Evolutionary conservation across 257 asterid species (phyloP), one percentile per base, ranked within the genome.

Genomic region (Ligustrum vulgare): DNA sequence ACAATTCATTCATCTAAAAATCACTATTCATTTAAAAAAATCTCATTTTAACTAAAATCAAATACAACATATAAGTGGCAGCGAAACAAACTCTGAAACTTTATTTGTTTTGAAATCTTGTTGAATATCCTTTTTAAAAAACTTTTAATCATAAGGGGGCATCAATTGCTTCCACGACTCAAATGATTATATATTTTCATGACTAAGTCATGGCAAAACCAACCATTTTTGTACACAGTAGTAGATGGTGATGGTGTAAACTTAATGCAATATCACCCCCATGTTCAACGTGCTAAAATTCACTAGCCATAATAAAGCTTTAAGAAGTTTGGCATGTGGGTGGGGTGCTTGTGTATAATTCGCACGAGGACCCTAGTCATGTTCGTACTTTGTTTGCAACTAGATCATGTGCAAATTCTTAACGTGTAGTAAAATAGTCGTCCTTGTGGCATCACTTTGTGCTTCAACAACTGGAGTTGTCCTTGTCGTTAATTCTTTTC

Each of bases 231-330:
- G 68, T 28, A 58, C 20, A 60, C 47, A n/a, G n/a, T n/a, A n/a
- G n/a, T n/a, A n/a, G n/a, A 31, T 35, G 35, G 83, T 37, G 13
- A 60, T 35, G 43, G 25, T 71, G 54, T 35, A 75, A 47, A 43
- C 15, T 6, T 4, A 11, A 11, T 18, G 56, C 8, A 49, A 75
- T 72, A 12, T 62, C 79, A 45, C 32, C 56, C 56, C 80, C 75
- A 80, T 77, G 73, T 80, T 75, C 77, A 83, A 71, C 77, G 75
- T 80, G 79, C 75, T 74, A 76, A 78, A 77, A 77, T 60, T 71
- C 56, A 71, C 37, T 60, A 15, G 73, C 5, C 35, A 69, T 28
- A 72, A 76, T 64, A 34, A 34, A 45, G 31, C 72, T 51, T 51
- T 15, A 20, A 28, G 1, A 34, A 66, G 49, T 36, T 76, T 72